phyloP scores from a whole-genome alignment of 495 filamentous ascomycete genomes.

The Annulohypoxylon moriforme region DNA sequence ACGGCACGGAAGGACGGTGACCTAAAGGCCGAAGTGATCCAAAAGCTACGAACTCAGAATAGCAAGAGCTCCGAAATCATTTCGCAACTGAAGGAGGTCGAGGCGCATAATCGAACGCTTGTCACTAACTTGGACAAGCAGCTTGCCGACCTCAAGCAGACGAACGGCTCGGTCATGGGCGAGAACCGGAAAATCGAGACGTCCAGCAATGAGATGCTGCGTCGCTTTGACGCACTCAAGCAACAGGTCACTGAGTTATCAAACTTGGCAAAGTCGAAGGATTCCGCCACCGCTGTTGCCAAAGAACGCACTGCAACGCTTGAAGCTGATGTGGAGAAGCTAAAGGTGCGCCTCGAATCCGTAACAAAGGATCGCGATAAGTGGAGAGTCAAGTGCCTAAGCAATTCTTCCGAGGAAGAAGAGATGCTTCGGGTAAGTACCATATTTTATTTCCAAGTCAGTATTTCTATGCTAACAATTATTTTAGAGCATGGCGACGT shows the following conservation, averaged over 20 bases:
- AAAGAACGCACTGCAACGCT: constrained; percentile 68
- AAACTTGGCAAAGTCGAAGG: constrained; percentile 76
- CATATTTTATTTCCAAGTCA: neutral
- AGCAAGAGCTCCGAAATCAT: constrained; percentile 93
- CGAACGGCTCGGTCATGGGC: constrained; percentile 69
- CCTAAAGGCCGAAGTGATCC: constrained; percentile 77
- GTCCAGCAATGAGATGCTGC: constrained; percentile 71
- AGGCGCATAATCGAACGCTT: constrained; percentile 68
- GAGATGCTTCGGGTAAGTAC: constrained; percentile 82
- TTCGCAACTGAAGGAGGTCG: constrained; percentile 89
- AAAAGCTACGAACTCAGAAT: constrained; percentile 81
- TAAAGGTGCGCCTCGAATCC: constrained; percentile 77
- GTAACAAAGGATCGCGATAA: constrained; percentile 80
- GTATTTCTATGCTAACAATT: constrained; percentile 28
- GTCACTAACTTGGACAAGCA: constrained; percentile 92
- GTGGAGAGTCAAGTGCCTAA: constrained; percentile 82
- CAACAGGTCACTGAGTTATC: constrained; percentile 81
- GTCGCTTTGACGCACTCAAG: constrained; percentile 76
- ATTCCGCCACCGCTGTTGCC: constrained; percentile 68
- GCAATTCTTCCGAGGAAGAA: constrained; percentile 83
- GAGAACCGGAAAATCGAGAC: constrained; percentile 80
- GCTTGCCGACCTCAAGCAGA: constrained; percentile 79
- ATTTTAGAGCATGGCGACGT: constrained; percentile 81
- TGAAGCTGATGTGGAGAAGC: constrained; percentile 78
- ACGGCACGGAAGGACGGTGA: constrained; percentile 94